Evolutionary conservation across 1,284 basidiomycete species (phyloP).

Genomic region (Gastroboletus turbinatus): DNA sequence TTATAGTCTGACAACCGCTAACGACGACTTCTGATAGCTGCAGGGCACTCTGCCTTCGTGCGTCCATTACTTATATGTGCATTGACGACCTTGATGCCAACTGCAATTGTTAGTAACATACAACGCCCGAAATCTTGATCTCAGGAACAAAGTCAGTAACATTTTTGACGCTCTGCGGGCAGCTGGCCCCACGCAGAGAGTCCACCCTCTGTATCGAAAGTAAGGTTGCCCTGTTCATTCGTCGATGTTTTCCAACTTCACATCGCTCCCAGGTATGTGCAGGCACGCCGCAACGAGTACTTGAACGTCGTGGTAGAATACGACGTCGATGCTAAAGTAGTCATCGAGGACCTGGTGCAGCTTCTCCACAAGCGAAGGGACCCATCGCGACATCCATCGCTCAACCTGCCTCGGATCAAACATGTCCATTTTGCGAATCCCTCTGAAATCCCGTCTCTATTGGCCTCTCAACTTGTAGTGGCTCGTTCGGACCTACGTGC

Average conservation of each 20-base stretch:
- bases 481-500: conserved; percentile 18
- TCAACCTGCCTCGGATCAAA: conserved; percentile 13
- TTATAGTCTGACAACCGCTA: not conserved
- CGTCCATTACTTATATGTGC: conserved; percentile 7
- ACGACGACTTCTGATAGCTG: conserved; percentile 16
- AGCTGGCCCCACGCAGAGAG: conserved; percentile 1
- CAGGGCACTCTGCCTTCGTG: conserved; percentile 27
- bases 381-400: not conserved
- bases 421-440: conserved; percentile 17
- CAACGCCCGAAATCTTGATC: conserved; percentile 8
- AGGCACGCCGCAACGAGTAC: not conserved
- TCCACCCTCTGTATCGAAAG: conserved; percentile 16
- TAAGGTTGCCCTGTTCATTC: not conserved
- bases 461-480: conserved; percentile 15
- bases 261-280: conserved; percentile 14
- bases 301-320: not conserved
- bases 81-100: not conserved
- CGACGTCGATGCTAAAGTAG: not conserved
- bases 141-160: not conserved
- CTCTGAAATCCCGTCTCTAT: conserved; percentile 22
- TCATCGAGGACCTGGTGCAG: not conserved
- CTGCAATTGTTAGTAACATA: conserved; percentile 16
- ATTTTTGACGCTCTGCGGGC: conserved; percentile 4
- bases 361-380: not conserved
- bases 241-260: not conserved